Base-by-base conservation (phyloP, 1,284 basidiomycete species). In the Cryptococcus maquisensis region DNA sequence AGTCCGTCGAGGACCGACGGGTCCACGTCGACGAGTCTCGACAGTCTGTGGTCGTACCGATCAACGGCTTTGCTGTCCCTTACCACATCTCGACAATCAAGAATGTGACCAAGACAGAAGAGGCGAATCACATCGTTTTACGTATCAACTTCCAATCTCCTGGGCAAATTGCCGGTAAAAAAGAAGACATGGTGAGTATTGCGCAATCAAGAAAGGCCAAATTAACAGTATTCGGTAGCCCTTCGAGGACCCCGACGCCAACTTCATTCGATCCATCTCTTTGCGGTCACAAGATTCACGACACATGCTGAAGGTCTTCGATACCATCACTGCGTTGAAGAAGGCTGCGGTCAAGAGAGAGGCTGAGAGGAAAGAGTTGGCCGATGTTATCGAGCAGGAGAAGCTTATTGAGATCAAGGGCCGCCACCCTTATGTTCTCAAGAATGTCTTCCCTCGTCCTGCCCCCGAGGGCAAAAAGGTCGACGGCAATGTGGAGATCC, bases 31-130 rank as follows among this genome's bases (percentile, higher is more conserved):
- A 99, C 70, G 85, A 88, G 64, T 90, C 91, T 68, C 84, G 89
- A 15, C 86, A 90, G 62, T 90, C 93, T 0, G 86, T 98, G 52
- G 82, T 98, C 45, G 76, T 98, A 2, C 96, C 96, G 12, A 86
- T 98, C 63, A 86, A 98, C 68, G 95, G 95, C 3, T 98, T 88
- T 64, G 90, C 92, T 0, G 93, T 97, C 0, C 94, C 96, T 0
- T 98, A 97, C 80, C 96, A 99, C 72, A 94, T 98, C 77, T 96
- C 96, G 68, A 94, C 93, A 1, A 90, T 99, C 62, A 99, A 99
- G 78, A 98, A 97, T 70, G 89, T 88, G 36, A 93, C 88, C 80
- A 98, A 98, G 80, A 95, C 86, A 62, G 95, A 98, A 63, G 96
- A 98, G 73, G 91, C 90, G 8, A 92, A 98, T 51, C 90, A 87